phyloP scores from a whole-genome alignment of 805 yeast species.

The Pichia ethanolica region DNA sequence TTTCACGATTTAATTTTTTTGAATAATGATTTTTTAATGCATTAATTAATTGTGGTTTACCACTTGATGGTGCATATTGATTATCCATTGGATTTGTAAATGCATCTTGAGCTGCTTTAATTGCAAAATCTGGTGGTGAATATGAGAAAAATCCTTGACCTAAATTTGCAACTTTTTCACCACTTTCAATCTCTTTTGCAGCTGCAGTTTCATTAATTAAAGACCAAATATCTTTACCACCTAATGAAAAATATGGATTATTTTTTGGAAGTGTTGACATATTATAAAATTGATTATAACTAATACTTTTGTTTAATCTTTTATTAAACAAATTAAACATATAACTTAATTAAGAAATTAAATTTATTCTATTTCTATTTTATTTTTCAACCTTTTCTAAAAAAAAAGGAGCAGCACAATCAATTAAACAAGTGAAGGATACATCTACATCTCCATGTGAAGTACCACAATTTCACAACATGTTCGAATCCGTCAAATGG shows the following conservation, averaged over 20 bases:
- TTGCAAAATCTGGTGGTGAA: slow-evolving; percentile 90
- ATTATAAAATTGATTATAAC: background rate
- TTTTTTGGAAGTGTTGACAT: slow-evolving; percentile 33
- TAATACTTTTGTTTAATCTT: no score
- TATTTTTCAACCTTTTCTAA: background rate
- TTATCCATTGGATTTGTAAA: slow-evolving; percentile 67
- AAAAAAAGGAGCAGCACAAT: background rate
- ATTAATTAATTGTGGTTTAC: slow-evolving; percentile 67
- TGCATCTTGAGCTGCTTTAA: slow-evolving; percentile 72
- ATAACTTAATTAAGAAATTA: background rate
- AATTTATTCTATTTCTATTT: no score
- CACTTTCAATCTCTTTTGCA: slow-evolving; percentile 57
- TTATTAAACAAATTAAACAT: background rate
- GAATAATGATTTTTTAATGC: slow-evolving; percentile 69
- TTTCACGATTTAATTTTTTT: slow-evolving; percentile 50
- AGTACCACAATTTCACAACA: background rate
- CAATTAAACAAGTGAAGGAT: background rate
- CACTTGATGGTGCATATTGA: slow-evolving; percentile 90
- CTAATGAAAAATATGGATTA: slow-evolving; percentile 63
- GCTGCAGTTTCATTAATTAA: slow-evolving; percentile 94
- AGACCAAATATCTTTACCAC: slow-evolving; percentile 90
- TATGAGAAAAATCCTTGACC: slow-evolving; percentile 98
- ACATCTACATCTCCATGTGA: background rate
- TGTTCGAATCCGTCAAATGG: background rate
- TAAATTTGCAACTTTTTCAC: slow-evolving; percentile 75